Conservation (phyloP, 495 filamentous ascomycete species). For the Symbiotaphrina buchneri region DNA sequence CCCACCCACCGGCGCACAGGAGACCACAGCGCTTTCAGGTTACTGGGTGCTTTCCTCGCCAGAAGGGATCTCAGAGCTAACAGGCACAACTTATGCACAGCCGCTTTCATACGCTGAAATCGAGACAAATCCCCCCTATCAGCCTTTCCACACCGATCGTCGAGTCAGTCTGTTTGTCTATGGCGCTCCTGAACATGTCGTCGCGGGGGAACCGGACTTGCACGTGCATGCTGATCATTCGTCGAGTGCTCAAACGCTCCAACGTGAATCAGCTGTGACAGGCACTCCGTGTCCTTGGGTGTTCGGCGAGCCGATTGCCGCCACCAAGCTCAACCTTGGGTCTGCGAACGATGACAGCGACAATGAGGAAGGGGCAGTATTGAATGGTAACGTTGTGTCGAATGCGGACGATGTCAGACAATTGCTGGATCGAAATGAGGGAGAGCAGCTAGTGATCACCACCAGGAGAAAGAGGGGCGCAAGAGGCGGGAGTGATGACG, state of each 20-base stretch:
- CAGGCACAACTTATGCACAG: conserved; percentile 20
- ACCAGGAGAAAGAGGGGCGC: conserved; percentile 44
- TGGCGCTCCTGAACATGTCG: conserved; percentile 4
- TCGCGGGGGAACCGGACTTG: neutral
- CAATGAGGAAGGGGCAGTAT: conserved; percentile 25
- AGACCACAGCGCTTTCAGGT: neutral
- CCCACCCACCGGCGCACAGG: too few species aligned
- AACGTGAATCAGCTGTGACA: conserved; percentile 8
- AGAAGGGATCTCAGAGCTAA: conserved; percentile 2
- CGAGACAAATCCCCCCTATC: conserved; percentile 75
- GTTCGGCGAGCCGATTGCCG: conserved; percentile 42
- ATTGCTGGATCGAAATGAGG: conserved; percentile 38
- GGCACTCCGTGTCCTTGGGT: conserved; percentile 30
- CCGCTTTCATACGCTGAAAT: conserved; percentile 71
- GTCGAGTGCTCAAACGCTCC: conserved; percentile 1
- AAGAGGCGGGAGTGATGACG: conserved; percentile 29
- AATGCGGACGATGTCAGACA: conserved; percentile 29
- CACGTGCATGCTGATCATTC: neutral
- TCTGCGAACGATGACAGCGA: conserved; percentile 28
- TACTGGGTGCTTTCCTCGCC: conserved; percentile 2
- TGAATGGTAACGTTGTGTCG: conserved; percentile 10
- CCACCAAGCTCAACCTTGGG: conserved; percentile 28
- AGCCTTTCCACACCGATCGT: conserved; percentile 75
- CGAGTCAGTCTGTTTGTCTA: conserved; percentile 51
- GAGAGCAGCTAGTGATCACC: conserved; percentile 60